Conservation (phyloP, 768 basidiomycete species). For the Hypsizygus marmoreus region DNA sequence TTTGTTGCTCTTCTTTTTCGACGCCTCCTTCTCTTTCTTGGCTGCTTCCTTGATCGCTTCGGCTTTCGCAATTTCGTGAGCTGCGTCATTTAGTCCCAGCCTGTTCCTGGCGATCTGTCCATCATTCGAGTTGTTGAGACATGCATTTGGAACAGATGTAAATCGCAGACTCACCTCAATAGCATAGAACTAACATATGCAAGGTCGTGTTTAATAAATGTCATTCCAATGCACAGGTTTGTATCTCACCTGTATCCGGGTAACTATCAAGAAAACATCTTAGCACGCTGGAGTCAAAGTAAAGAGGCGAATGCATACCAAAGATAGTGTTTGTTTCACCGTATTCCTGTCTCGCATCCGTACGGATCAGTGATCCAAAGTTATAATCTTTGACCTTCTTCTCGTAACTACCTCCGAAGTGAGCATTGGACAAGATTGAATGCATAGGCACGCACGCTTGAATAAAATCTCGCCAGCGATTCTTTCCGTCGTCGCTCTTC, state of each 20-base stretch:
- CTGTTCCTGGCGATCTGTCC: slow-evolving; percentile 86
- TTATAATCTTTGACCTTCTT: slow-evolving; percentile 91
- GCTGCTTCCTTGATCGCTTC: slow-evolving; percentile 68
- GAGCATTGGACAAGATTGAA: not conserved
- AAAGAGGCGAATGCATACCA: slow-evolving; percentile 47
- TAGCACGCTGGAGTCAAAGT: too few relatives aligned
- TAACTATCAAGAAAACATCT: slow-evolving; percentile 47
- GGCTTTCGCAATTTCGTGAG: slow-evolving; percentile 78
- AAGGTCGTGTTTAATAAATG: not conserved
- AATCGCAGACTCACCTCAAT: slow-evolving; percentile 62
- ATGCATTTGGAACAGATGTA: not conserved
- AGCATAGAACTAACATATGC: slow-evolving; percentile 73
- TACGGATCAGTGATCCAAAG: slow-evolving; percentile 93
- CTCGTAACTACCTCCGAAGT: slow-evolving; percentile 63
- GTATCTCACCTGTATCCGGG: slow-evolving; percentile 63
- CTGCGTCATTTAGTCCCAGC: slow-evolving; percentile 84
- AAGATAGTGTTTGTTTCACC: slow-evolving; percentile 93
- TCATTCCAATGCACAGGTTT: slow-evolving; percentile 2
- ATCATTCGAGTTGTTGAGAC: not conserved
- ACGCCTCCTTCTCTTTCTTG: slow-evolving; percentile 50
- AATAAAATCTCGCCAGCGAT: slow-evolving; percentile 89
- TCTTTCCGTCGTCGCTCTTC: slow-evolving; percentile 88
- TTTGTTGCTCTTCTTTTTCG: slow-evolving; percentile 36
- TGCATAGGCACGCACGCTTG: slow-evolving; percentile 46
- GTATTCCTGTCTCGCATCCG: slow-evolving; percentile 79